Evolutionary conservation across 2,329 filamentous ascomycete genomes (phyloP).

Genomic region (Madurella fahalii): DNA sequence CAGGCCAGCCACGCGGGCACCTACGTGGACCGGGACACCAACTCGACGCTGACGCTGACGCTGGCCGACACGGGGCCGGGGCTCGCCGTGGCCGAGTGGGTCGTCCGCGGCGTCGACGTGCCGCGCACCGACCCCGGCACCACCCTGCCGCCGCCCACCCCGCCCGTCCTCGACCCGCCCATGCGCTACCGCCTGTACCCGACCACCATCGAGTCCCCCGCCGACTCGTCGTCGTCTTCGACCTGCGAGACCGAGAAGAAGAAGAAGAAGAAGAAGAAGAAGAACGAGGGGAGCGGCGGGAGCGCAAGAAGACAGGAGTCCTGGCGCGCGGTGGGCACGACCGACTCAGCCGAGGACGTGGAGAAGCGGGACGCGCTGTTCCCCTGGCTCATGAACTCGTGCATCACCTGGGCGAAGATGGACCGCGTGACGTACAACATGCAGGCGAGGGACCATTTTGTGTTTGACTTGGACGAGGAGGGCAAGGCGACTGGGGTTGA

Average conservation of each 20-base stretch:
- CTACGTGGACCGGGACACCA: constrained; percentile 35
- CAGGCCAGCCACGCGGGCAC: constrained; percentile 32
- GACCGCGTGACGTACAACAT: constrained; percentile 34
- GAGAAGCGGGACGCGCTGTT: constrained; percentile 23
- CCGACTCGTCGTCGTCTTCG: too few relatives aligned
- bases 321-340: constrained; percentile 34
- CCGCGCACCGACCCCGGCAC: constrained; percentile 33
- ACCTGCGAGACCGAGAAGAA: too few relatives aligned
- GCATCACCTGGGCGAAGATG: constrained; percentile 31
- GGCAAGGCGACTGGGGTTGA: constrained; percentile 11
- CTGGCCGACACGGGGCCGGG: constrained; percentile 35
- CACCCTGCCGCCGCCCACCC: constrained; percentile 5
- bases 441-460: constrained; percentile 31
- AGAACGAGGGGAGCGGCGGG: constrained; percentile 5
- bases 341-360: constrained; percentile 14
- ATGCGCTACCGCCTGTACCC: constrained; percentile 32
- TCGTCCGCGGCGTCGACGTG: constrained; percentile 39
- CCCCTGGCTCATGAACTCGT: constrained; percentile 30
- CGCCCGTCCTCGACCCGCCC: constrained; percentile 11
- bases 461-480: constrained; percentile 20
- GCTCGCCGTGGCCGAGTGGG: constrained; percentile 36
- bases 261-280: too few relatives aligned
- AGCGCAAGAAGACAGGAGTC: constrained; percentile 23
- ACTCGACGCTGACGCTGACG: constrained; percentile 38
- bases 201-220: constrained; percentile 11